A percentile compares a stretch with the other conserved stretches of the same genome.
Conservation (phyloP, 331 rosid species). For the Erythrophleum ivorense region DNA sequence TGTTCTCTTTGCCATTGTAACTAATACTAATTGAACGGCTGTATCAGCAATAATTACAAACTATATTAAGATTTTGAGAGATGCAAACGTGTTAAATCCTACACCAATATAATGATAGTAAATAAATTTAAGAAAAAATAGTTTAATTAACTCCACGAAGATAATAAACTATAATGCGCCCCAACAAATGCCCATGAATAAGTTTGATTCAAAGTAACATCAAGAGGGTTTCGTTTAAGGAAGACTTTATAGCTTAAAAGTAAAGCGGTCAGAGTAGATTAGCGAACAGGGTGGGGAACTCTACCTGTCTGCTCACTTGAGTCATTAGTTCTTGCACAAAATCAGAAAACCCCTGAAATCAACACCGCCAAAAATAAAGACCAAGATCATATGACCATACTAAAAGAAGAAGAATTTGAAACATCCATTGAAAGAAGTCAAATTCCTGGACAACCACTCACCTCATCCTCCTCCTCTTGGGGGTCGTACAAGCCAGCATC, state of each 20-base stretch:
- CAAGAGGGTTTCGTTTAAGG: no score
- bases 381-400: neutral
- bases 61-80: no score
- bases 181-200: no score
- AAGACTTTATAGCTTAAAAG: no score
- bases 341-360: constrained; percentile 65
- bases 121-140: neutral
- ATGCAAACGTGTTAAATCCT: no score
- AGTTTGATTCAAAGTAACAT: no score
- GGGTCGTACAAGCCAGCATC: constrained; percentile 79
- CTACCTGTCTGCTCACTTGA: constrained; percentile 68
- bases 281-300: neutral
- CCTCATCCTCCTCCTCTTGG: constrained; percentile 75
- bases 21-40: neutral
- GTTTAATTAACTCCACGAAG: neutral
- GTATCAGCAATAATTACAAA: neutral
- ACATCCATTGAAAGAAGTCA: neutral
- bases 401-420: neutral
- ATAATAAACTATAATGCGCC: no score
- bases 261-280: no score
- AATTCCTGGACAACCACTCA: constrained; percentile 15
- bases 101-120: no score
- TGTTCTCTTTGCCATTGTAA: neutral
- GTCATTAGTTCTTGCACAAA: constrained; percentile 80
- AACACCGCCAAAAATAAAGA: neutral